A percentile compares a stretch with the other conserved stretches of the same genome.
These are phyloP conservation scores for Xerocomus spinulosus DNA, from an alignment of 768 basidiomycete genomes.

Conservation along the genomic window DNA sequence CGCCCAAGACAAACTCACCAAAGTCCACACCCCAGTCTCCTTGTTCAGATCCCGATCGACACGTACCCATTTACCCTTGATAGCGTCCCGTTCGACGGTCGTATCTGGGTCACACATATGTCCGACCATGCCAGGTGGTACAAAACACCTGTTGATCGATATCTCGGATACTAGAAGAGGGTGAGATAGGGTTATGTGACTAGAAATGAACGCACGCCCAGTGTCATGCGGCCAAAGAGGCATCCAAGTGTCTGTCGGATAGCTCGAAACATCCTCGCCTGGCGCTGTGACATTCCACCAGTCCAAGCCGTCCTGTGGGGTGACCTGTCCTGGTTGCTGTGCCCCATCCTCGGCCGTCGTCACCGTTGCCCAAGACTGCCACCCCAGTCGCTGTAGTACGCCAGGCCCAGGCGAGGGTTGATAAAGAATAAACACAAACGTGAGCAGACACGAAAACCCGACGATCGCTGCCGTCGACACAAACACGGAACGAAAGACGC, in stretches of 20 bases:
- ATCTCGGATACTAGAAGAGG: constrained; percentile 72
- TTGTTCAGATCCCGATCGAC: constrained; percentile 77
- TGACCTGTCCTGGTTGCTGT: too few species aligned
- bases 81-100: constrained; percentile 67
- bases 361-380: constrained; percentile 84
- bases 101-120: constrained; percentile 66
- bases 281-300: constrained; percentile 18
- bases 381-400: constrained; percentile 66
- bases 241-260: constrained; percentile 59
- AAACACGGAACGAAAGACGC: constrained; percentile 50
- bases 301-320: constrained; percentile 8
- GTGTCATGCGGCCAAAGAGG: constrained; percentile 29
- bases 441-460: constrained; percentile 67
- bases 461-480: constrained; percentile 58
- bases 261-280: constrained; percentile 53
- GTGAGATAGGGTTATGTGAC: background rate
- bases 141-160: constrained; percentile 58
- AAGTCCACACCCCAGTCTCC: constrained; percentile 53
- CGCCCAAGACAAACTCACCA: constrained; percentile 42
- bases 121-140: constrained; percentile 52
- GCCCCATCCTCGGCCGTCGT: constrained; percentile 19
- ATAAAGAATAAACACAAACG: constrained; percentile 75
- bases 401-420: constrained; percentile 75
- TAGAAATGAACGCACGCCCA: constrained; percentile 17
- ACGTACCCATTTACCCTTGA: constrained; percentile 85